Evolutionary conservation across 164 flowering plant genomes (phyloP).

Genomic region (Magnolia kwangsiensis): DNA sequence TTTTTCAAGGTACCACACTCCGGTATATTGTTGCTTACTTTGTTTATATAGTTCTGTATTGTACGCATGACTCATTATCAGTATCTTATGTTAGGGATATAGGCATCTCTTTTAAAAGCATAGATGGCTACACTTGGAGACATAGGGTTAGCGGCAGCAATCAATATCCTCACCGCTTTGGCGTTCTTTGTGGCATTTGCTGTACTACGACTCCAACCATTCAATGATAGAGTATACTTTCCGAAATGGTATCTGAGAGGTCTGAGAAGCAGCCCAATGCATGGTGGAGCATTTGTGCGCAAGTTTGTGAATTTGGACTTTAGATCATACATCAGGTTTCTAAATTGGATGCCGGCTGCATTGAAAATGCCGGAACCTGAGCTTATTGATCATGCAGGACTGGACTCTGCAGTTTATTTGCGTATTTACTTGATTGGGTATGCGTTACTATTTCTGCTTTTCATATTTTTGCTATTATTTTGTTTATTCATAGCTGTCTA

Average conservation of each 20-base stretch:
- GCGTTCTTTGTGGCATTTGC: conserved; percentile 73
- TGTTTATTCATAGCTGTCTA: background rate
- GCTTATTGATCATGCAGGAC: conserved; percentile 79
- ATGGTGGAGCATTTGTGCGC: conserved; percentile 43
- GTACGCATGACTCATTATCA: background rate
- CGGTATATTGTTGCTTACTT: background rate
- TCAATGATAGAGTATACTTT: conserved; percentile 80
- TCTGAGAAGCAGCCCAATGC: conserved; percentile 51
- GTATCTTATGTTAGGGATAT: background rate
- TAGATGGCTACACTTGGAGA: conserved; percentile 61
- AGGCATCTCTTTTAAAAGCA: conserved; percentile 8
- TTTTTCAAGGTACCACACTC: background rate
- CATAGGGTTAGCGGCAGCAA: conserved; percentile 60
- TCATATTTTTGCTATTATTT: background rate
- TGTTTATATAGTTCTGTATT: background rate
- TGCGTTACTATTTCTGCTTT: background rate
- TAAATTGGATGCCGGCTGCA: conserved; percentile 82
- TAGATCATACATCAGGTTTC: conserved; percentile 54
- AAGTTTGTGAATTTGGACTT: conserved; percentile 73
- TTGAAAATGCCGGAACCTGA: conserved; percentile 81
- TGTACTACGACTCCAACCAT: conserved; percentile 62
- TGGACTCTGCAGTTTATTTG: conserved; percentile 79
- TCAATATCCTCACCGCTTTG: conserved; percentile 65
- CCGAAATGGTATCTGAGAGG: conserved; percentile 87
- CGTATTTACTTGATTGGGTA: conserved; percentile 78